Evolutionary conservation across 1,284 basidiomycete genomes (phyloP).

Genomic region (Microbotryum saponariae): DNA sequence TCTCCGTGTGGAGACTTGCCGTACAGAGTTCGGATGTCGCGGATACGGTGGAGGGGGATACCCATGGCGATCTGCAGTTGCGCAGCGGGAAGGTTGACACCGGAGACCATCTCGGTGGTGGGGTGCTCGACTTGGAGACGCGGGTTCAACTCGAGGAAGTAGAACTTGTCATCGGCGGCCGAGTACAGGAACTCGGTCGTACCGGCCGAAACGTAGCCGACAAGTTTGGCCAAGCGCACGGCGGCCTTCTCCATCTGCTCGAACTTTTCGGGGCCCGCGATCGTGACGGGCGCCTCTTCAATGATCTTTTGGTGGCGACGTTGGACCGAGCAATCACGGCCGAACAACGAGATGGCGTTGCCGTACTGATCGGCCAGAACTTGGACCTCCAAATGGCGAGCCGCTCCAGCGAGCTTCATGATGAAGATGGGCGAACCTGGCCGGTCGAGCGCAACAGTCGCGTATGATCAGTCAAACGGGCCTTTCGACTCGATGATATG

Average conservation of each 20-base stretch:
- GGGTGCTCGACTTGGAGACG: slow-evolving; percentile 99
- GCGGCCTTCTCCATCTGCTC: slow-evolving; percentile 98
- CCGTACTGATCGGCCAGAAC: slow-evolving; percentile 98
- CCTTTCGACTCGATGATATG: neutral
- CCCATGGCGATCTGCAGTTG: slow-evolving; percentile 99
- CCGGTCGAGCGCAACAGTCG: slow-evolving; percentile 9
- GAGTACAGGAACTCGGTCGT: slow-evolving; percentile 93
- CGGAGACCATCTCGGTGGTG: slow-evolving; percentile 98
- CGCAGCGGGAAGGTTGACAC: slow-evolving; percentile 94
- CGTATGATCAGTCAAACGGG: slow-evolving; percentile 1
- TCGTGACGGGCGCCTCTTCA: slow-evolving; percentile 98
- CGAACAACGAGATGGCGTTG: slow-evolving; percentile 97
- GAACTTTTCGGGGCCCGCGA: slow-evolving; percentile 81
- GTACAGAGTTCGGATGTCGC: slow-evolving; percentile 93
- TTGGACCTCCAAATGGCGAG: slow-evolving; percentile 96
- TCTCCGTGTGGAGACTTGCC: slow-evolving; percentile 79
- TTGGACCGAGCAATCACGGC: slow-evolving; percentile 98
- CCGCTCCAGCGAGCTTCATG: slow-evolving; percentile 98
- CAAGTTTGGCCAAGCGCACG: slow-evolving; percentile 92
- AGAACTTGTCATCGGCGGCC: slow-evolving; percentile 85
- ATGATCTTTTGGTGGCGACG: slow-evolving; percentile 99
- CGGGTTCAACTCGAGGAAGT: slow-evolving; percentile 98
- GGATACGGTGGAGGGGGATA: slow-evolving; percentile 88
- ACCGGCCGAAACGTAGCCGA: slow-evolving; percentile 97
- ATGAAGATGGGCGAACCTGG: slow-evolving; percentile 97